Evolutionary conservation across 768 basidiomycete species (phyloP).

Genomic region (Lyophyllum atratum): DNA sequence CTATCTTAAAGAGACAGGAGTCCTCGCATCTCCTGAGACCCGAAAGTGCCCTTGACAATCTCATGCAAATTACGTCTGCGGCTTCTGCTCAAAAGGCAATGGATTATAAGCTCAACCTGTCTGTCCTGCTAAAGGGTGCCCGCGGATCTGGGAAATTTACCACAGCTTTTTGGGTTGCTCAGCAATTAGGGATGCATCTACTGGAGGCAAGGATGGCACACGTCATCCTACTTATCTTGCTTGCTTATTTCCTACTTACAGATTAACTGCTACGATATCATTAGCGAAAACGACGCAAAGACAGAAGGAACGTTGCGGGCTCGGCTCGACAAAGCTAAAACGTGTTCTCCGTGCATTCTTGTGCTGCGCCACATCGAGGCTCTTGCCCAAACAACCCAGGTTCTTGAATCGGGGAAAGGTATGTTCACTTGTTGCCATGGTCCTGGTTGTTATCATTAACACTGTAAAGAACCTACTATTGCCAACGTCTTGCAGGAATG

Average conservation of each 20-base stretch:
- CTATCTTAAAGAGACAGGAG: slow-evolving; percentile 18
- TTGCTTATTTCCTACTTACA: slow-evolving; percentile 28
- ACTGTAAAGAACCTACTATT: slow-evolving; percentile 54
- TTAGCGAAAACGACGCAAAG: slow-evolving; percentile 76
- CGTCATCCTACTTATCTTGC: background rate
- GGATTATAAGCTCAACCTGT: slow-evolving; percentile 64
- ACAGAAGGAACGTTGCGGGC: slow-evolving; percentile 74
- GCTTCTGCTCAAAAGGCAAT: slow-evolving; percentile 56
- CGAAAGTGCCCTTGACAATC: slow-evolving; percentile 41
- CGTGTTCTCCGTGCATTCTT: slow-evolving; percentile 84
- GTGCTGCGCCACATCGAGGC: slow-evolving; percentile 83
- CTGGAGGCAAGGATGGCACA: slow-evolving; percentile 57
- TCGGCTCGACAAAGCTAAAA: slow-evolving; percentile 73
- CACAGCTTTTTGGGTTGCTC: slow-evolving; percentile 54
- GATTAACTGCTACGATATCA: slow-evolving; percentile 84
- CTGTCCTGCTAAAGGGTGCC: slow-evolving; percentile 76
- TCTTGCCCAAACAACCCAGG: slow-evolving; percentile 67
- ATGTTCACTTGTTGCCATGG: background rate
- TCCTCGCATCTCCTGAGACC: slow-evolving; percentile 30
- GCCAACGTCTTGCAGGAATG: slow-evolving; percentile 63
- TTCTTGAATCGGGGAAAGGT: slow-evolving; percentile 68
- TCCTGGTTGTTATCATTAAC: background rate
- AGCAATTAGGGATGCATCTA: slow-evolving; percentile 71
- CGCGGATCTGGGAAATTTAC: slow-evolving; percentile 84
- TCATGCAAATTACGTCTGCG: slow-evolving; percentile 62